Conservation (phyloP, 192 early-diverging fungal species). For the Coemansia sp. region DNA sequence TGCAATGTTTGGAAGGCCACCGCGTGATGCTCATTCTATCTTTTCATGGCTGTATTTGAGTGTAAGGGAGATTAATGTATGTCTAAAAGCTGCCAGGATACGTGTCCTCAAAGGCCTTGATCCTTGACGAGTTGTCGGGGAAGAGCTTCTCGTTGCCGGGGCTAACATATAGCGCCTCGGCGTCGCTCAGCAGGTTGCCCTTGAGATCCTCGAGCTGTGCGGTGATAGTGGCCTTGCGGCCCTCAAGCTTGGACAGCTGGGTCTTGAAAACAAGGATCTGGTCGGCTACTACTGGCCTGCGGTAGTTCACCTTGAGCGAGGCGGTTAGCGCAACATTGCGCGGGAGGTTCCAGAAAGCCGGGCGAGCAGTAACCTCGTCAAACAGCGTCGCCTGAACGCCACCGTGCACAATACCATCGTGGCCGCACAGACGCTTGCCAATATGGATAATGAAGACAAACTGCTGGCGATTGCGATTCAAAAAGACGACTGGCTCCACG, state of each 20-base stretch:
- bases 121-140: slow-evolving; percentile 20
- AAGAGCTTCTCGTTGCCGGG: slow-evolving; percentile 51
- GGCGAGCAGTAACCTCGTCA: slow-evolving; percentile 64
- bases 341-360: slow-evolving; percentile 61
- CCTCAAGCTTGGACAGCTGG: slow-evolving; percentile 59
- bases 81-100: slow-evolving; percentile 45
- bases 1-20: slow-evolving; percentile 79
- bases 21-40: slow-evolving; percentile 33
- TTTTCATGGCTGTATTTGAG: slow-evolving; percentile 6
- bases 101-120: slow-evolving; percentile 27
- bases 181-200: slow-evolving; percentile 61
- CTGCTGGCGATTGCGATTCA: slow-evolving; percentile 47
- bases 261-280: slow-evolving; percentile 58
- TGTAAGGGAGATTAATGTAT: background rate
- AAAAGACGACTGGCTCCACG: slow-evolving; percentile 43
- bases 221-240: slow-evolving; percentile 66
- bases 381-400: slow-evolving; percentile 70
- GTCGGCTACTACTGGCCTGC: slow-evolving; percentile 61
- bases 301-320: slow-evolving; percentile 74
- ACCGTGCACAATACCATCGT: slow-evolving; percentile 77
- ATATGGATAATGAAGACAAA: slow-evolving; percentile 63
- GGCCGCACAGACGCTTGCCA: slow-evolving; percentile 70
- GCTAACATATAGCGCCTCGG: slow-evolving; percentile 64
- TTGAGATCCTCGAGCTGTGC: slow-evolving; percentile 62
- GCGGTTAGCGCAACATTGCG: slow-evolving; percentile 72